Base-by-base conservation (phyloP, 23 red algal genomes). In the Chondrus crispus region DNA sequence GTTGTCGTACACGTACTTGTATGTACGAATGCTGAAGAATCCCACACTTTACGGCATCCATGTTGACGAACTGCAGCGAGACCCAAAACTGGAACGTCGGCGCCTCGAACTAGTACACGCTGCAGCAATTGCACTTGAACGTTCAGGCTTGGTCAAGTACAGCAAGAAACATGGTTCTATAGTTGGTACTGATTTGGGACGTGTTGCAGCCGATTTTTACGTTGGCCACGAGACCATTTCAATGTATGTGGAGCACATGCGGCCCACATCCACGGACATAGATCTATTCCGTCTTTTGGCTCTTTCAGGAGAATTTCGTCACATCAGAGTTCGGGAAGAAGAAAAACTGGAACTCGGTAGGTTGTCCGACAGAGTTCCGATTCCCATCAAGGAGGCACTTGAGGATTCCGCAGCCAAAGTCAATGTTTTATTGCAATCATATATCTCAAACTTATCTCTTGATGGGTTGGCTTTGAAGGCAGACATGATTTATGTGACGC, bases 1-100 rank as follows among this genome's bases (percentile, higher is more conserved):
- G 97, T 70, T 99, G 14, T 76, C 51, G 38, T 93, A 95, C 66
- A 96, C 97, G 6, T 99, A 93, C 57, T 85, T 99, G 11, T 95
- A 91, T 73, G 91, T 99, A 37, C 83, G 97, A 45, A 94, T 96
- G 97, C 4, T 96, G 55, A 85, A 89, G 26, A 54, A 95, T 30
- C 93, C 93, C 11, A 45, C 44, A 11, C 60, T 90, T 28, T 96
- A 99, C 74, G 93, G 97, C 20, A 75, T 95, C 20, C 42, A 74
- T 14, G 79, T 78, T 39, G 92, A 92, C 46, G 88, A 93, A 72
- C 55, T 76, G 28, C 62, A 83, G 16, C 42, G 53, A 46, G 96
- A 98, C 71, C 64, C 48, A 5, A 33, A 63, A 16, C 54, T 98
- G n/a, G 82, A 81, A 41, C 86, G 72, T 35, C 71, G 90, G 33